Evolutionary conservation across 2,329 filamentous ascomycete species (phyloP).

Genomic region (Paramyrothecium roridum): DNA sequence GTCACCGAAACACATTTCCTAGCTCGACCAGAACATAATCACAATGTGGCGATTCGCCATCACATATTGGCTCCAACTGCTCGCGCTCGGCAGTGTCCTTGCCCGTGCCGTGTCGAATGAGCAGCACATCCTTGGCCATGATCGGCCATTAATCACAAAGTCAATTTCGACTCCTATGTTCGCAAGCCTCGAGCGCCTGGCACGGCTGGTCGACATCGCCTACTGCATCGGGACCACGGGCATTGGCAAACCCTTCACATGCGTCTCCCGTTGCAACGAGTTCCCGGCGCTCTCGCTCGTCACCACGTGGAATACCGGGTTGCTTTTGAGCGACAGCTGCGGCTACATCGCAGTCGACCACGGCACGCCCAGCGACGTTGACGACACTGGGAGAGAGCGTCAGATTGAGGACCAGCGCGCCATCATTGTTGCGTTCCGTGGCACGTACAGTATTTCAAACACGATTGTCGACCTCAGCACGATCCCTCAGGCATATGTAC

Average conservation of each 20-base stretch:
- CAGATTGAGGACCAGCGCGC: conserved; percentile 18
- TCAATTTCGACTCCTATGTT: conserved; percentile 64
- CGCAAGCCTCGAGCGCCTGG: conserved; percentile 76
- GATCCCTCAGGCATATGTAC: conserved; percentile 83
- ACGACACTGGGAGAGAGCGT: no score
- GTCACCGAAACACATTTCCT: not conserved
- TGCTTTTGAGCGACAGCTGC: conserved; percentile 83
- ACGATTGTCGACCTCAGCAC: conserved; percentile 88
- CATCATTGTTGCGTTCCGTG: conserved; percentile 86
- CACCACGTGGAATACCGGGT: conserved; percentile 86
- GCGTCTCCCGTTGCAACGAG: conserved; percentile 79
- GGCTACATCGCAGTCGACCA: conserved; percentile 93
- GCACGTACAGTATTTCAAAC: conserved; percentile 91
- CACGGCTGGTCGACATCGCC: conserved; percentile 89
- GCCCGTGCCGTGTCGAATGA: conserved; percentile 7
- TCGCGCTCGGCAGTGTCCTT: conserved; percentile 6
- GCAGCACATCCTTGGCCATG: conserved; percentile 9
- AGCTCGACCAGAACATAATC: not conserved
- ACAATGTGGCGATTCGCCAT: not conserved
- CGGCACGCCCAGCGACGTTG: conserved; percentile 11
- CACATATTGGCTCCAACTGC: not conserved
- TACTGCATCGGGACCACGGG: conserved; percentile 90
- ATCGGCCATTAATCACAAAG: conserved; percentile 3
- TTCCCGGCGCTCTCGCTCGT: conserved; percentile 79
- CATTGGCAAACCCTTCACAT: conserved; percentile 78